Evolutionary conservation across 805 yeast genomes (phyloP).

Genomic region (Starmerella asiatica): DNA sequence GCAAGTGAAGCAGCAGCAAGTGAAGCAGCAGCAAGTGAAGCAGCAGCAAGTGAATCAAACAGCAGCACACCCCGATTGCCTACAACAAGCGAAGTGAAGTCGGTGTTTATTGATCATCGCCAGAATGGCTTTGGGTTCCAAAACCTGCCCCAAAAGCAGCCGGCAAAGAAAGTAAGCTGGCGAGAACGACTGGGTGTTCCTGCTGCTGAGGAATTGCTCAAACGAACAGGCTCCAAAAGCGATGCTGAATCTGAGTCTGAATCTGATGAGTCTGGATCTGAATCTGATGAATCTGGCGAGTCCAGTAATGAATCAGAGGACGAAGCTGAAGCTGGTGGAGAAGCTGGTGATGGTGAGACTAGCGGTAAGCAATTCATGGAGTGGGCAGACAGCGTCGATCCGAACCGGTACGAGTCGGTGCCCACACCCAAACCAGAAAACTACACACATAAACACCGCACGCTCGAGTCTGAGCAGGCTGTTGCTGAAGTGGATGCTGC

Average conservation of each 20-base stretch:
- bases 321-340: conserved; percentile 26
- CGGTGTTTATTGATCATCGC: conserved; percentile 51
- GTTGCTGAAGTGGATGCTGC: conserved; percentile 63
- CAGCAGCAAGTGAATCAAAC: neutral
- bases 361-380: conserved; percentile 58
- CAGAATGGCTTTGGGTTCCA: conserved; percentile 31
- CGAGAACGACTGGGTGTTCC: conserved; percentile 19
- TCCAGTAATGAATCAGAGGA: neutral
- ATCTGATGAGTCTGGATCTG: conserved; percentile 33
- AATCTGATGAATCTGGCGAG: conserved; percentile 30
- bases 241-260: conserved; percentile 1
- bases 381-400: conserved; percentile 75
- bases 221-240: neutral
- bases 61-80: neutral
- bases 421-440: conserved; percentile 38
- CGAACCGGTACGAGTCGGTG: conserved; percentile 37
- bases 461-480: conserved; percentile 62
- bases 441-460: conserved; percentile 44
- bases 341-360: conserved; percentile 26
- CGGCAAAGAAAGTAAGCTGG: conserved; percentile 17
- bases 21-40: neutral
- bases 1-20: neutral
- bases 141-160: conserved; percentile 32
- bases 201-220: conserved; percentile 11
- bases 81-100: neutral